Base-by-base conservation (phyloP, 345 rosid genomes). In the Nephelium lappaceum region DNA sequence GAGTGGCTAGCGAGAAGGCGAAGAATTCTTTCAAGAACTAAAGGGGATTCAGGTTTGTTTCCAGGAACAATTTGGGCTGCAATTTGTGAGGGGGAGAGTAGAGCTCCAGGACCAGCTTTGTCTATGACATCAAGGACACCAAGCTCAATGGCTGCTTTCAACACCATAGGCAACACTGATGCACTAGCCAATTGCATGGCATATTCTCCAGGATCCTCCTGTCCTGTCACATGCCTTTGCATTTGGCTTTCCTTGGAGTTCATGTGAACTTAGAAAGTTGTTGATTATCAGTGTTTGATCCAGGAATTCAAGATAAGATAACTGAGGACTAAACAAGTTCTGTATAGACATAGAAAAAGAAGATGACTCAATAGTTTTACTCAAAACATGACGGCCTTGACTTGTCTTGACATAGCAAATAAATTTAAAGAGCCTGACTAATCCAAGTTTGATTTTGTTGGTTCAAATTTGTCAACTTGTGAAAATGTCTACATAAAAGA, bases 161-260 rank as follows among this genome's bases (percentile, higher is more conserved):
- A 81, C 47, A 73, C 84, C 89, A 85, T 74, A 23, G 91, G 87
- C 31, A 85, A 63, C 24, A 84, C 84, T 5, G 86, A 86, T 18
- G 85, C 75, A 21, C 69, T 80, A 5, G 78, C 87, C 36, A 86
- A 79, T 16, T 88, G 86, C 84, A 84, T 79, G 2, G 91, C 89
- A 42, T 77, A 79, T 27, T 68, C 24, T 24, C 41, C 73, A 24
- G 27, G 71, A 66, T 77, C 65, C 18, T 57, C 41, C 58, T 78
- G 61, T 43, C 51, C 79, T 9, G n/a, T 69, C 23, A 2, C 63
- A 15, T 25, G 18, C 18, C 24, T 25, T 60, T 16, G 25, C 45
- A 24, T 55, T 8, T 70, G 62, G 75, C n/a, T 78, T 23, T 66
- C 77, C 55, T 15, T 11, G 42, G 67, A 18, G 45, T 38, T 57